Evolutionary conservation across 2,329 filamentous ascomycete species (phyloP), one percentile per base, ranked within the genome.

Genomic region (Lachnellula cervina): DNA sequence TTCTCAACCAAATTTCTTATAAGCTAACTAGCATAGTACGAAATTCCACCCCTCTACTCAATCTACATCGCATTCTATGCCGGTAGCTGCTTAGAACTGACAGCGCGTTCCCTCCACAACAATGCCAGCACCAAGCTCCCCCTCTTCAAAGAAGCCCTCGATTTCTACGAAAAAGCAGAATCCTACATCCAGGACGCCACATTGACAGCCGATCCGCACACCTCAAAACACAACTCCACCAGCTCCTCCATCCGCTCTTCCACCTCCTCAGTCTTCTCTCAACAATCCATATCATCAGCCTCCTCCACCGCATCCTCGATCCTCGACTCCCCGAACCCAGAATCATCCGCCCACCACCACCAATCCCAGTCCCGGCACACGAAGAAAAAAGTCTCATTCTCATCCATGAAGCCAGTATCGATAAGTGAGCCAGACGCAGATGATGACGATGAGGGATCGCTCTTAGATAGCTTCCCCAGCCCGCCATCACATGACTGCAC

Each of bases 41-140:
- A 60, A 49, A 54, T 62, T 34, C 64, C 69, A 34, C 63, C 67
- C 34, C 51, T 69, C 4, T 64, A 69, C 52, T 61, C 56, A 13
- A 65, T 70, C 13, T 69, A 66, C 44, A 49, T 71, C 8, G 62
- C 57, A n/a, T 70, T 69, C 52, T 69, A 65, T 51, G 62, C 63
- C 16, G 69, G 67, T 6, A 62, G 58, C 19, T 66, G 62, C 17
- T 51, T 69, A 17, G 66, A 70, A 53, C 58, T 65, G 35, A 62
- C 57, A 14, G 67, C 67, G 13, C 59, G 59, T 3, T 55, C 59
- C 17, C 61, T 69, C 7, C 56, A 64, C 49, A 59, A 59, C 19
- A 59, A 66, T 25, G 59, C 64, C 6, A 54, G 52, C 35, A 40
- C 56, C 49, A 68, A 67, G 51, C 55, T 69, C n/a, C 61, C 61